phyloP scores from a whole-genome alignment of 2,329 filamentous ascomycete genomes.

The Helotiales sp. region DNA sequence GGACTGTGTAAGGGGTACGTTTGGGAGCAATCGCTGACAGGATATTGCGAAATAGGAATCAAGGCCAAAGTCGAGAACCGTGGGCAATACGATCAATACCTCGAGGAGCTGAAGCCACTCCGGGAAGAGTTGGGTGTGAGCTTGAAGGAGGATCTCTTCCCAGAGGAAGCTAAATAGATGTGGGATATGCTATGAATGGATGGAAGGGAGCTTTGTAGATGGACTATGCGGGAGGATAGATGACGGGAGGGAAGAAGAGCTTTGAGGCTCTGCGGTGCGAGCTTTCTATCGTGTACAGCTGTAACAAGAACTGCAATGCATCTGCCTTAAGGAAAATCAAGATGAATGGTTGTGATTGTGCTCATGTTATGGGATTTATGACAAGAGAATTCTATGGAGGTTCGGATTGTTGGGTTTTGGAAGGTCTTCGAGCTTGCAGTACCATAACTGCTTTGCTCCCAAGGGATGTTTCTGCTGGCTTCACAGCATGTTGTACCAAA shows the following conservation, averaged over 20 bases:
- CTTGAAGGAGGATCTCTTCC: slow-evolving; percentile 92
- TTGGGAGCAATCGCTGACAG: slow-evolving; percentile 17
- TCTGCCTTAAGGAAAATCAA: slow-evolving; percentile 20
- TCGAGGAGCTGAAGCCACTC: slow-evolving; percentile 87
- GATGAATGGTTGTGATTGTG: not conserved
- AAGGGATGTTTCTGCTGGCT: too few relatives aligned
- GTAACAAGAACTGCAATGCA: slow-evolving; percentile 37
- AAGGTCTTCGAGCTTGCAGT: too few relatives aligned
- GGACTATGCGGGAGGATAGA: slow-evolving; percentile 20
- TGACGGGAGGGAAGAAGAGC: slow-evolving; percentile 16
- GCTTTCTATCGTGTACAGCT: slow-evolving; percentile 35
- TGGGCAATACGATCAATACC: slow-evolving; percentile 94
- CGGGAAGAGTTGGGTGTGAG: slow-evolving; percentile 90
- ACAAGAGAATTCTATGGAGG: not conserved
- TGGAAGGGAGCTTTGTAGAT: slow-evolving; percentile 26
- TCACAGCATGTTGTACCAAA: too few relatives aligned
- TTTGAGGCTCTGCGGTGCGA: slow-evolving; percentile 26
- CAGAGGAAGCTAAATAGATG: slow-evolving; percentile 46
- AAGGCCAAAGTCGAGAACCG: slow-evolving; percentile 99
- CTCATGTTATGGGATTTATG: not conserved
- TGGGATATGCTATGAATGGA: slow-evolving; percentile 10
- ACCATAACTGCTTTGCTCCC: too few relatives aligned
- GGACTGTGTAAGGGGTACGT: not conserved
- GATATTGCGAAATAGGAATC: slow-evolving; percentile 64
- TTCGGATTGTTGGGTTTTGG: not conserved